Conservation (phyloP, 495 filamentous ascomycete species). For the Neurospora terricola region DNA sequence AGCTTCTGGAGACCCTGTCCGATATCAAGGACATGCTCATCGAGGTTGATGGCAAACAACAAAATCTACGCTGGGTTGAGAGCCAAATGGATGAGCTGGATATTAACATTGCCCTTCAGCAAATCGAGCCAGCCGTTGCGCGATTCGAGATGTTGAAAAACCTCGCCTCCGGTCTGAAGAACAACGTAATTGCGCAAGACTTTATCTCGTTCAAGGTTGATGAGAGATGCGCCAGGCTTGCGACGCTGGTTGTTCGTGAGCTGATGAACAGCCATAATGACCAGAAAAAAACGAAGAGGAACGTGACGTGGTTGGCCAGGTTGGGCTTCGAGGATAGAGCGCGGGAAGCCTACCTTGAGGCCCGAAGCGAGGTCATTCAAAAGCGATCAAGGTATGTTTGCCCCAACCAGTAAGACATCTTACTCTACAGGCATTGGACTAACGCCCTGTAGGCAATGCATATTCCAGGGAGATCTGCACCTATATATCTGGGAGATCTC, state of each 20-base stretch:
- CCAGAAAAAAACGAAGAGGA: conserved; percentile 54
- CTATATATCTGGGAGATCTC: conserved; percentile 94
- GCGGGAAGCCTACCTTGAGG: conserved; percentile 73
- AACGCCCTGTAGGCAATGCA: conserved; percentile 57
- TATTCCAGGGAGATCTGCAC: conserved; percentile 85
- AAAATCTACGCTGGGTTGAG: conserved; percentile 92
- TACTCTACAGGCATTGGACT: conserved; percentile 10
- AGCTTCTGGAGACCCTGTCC: conserved; percentile 56
- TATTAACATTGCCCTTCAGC: conserved; percentile 86
- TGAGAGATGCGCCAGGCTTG: conserved; percentile 72
- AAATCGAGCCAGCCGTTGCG: conserved; percentile 73
- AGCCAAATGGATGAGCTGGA: conserved; percentile 92
- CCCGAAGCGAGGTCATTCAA: conserved; percentile 62
- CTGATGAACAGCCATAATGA: conserved; percentile 65
- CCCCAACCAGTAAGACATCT: background rate
- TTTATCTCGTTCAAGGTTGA: conserved; percentile 84
- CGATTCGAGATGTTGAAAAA: conserved; percentile 74
- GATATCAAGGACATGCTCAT: conserved; percentile 73
- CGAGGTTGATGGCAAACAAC: conserved; percentile 92
- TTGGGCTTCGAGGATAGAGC: conserved; percentile 87
- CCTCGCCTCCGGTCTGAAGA: conserved; percentile 68
- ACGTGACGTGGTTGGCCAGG: conserved; percentile 72
- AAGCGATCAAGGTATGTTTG: conserved; percentile 65
- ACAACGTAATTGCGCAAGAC: conserved; percentile 75
- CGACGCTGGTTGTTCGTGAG: conserved; percentile 59